Percentiles rank a stretch among this genome's conserved stretches.
phyloP scores from a whole-genome alignment of 2,329 filamentous ascomycete species.

The Fusarium brachygibbosum region DNA sequence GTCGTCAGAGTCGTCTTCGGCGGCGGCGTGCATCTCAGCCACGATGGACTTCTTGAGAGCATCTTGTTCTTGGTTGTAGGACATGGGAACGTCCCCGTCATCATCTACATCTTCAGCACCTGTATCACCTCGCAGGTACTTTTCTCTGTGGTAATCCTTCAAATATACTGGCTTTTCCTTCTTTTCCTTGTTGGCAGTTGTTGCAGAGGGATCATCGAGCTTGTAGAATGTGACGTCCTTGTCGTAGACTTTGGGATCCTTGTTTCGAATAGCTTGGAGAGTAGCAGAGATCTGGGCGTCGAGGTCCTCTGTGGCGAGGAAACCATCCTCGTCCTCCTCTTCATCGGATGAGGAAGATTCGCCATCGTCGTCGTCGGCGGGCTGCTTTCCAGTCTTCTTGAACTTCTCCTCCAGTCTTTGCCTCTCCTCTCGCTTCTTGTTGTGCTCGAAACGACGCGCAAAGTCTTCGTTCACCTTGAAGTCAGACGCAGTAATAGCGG shows the following conservation, averaged over 20 bases:
- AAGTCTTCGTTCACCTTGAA: conserved; percentile 93
- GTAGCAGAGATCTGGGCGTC: conserved; percentile 91
- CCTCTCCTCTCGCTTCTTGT: conserved; percentile 94
- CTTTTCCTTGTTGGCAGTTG: conserved; percentile 60
- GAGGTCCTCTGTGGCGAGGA: conserved; percentile 85
- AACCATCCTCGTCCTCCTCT: conserved; percentile 90
- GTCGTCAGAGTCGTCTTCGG: conserved; percentile 64
- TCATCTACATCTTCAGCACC: conserved; percentile 72
- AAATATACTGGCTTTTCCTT: conserved; percentile 89
- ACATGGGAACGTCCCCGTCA: conserved; percentile 70
- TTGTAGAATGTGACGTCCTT: conserved; percentile 82
- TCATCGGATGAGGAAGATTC: conserved; percentile 81
- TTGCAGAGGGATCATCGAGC: conserved; percentile 63
- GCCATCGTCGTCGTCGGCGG: conserved; percentile 62
- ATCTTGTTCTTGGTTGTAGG: conserved; percentile 91
- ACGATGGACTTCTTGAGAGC: conserved; percentile 83
- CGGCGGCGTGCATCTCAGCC: conserved; percentile 80
- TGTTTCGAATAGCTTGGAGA: conserved; percentile 86
- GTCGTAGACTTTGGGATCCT: conserved; percentile 93
- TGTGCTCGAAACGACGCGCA: conserved; percentile 91
- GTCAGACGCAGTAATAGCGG: conserved; percentile 57
- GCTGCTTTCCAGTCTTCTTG: conserved; percentile 59
- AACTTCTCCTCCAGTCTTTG: conserved; percentile 90
- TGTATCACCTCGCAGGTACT: conserved; percentile 79
- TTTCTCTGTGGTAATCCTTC: conserved; percentile 91